Conservation (phyloP, 2,329 filamentous ascomycete species). For the Parastagonospora nodorum region DNA sequence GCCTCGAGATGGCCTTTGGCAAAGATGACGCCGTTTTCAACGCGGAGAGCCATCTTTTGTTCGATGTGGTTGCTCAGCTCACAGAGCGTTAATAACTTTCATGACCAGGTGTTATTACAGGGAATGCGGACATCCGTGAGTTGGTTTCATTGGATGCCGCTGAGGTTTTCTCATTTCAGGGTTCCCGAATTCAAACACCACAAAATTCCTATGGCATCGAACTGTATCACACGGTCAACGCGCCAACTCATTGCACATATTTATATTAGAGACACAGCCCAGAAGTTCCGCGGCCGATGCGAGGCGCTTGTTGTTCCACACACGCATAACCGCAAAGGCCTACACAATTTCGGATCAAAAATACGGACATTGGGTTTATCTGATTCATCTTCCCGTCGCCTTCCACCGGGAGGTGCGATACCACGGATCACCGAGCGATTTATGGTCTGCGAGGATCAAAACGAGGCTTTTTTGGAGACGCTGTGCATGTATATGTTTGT, state of each 20-base stretch:
- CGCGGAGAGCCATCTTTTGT: conserved; percentile 33
- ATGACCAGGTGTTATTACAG: neutral
- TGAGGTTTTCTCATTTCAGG: too few relatives aligned
- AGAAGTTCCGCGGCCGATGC: neutral
- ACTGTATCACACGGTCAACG: too few relatives aligned
- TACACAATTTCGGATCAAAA: neutral
- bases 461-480: too few relatives aligned
- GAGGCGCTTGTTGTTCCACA: neutral
- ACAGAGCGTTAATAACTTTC: conserved; percentile 15
- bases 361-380: neutral
- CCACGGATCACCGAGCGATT: too few relatives aligned
- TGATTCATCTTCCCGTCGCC: too few relatives aligned
- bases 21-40: conserved; percentile 54
- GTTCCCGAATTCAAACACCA: too few relatives aligned
- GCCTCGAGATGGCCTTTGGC: conserved; percentile 49
- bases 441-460: too few relatives aligned
- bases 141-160: neutral
- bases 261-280: neutral
- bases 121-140: neutral
- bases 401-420: too few relatives aligned
- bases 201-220: too few relatives aligned
- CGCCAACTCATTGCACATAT: too few relatives aligned
- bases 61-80: conserved; percentile 32
- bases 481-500: too few relatives aligned
- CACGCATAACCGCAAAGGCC: neutral